These are phyloP conservation scores for Hysterangium stoloniferum DNA, from an alignment of 768 basidiomycete genomes.

Conservation along the genomic window DNA sequence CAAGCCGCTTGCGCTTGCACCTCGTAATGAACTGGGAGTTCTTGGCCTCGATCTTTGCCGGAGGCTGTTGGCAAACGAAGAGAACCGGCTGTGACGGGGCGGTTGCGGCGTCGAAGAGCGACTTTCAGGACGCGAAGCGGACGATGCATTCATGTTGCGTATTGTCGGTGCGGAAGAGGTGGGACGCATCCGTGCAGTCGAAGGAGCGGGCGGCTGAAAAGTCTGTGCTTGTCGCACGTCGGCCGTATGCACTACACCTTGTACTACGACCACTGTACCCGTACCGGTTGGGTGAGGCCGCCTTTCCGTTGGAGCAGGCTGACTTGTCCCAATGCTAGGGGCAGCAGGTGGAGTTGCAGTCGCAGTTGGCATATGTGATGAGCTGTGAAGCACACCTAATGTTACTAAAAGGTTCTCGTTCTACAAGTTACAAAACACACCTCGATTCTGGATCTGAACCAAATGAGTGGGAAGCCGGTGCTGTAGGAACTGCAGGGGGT, in stretches of 20 bases:
- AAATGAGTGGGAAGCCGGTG: background rate
- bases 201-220: constrained; percentile 14
- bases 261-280: constrained; percentile 71
- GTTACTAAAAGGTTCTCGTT: background rate
- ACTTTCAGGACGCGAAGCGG: constrained; percentile 24
- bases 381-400: constrained; percentile 5
- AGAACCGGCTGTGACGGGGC: constrained; percentile 22
- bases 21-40: constrained; percentile 1
- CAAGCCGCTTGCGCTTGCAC: background rate
- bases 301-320: constrained; percentile 16
- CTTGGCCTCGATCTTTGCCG: constrained; percentile 5
- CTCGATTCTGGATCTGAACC: background rate
- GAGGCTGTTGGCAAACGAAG: constrained; percentile 6
- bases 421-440: background rate
- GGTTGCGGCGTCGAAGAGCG: constrained; percentile 24
- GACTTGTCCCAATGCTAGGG: constrained; percentile 17
- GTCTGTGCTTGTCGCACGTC: constrained; percentile 40
- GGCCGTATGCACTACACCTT: constrained; percentile 75
- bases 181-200: constrained; percentile 11
- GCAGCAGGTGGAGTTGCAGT: constrained; percentile 12
- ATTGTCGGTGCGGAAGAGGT: constrained; percentile 12
- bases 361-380: constrained; percentile 13
- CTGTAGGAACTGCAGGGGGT: background rate
- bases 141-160: constrained; percentile 10
- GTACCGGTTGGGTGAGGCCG: constrained; percentile 53